Conservation (phyloP, 495 filamentous ascomycete genomes). For the Opeltia flavorubescens region DNA sequence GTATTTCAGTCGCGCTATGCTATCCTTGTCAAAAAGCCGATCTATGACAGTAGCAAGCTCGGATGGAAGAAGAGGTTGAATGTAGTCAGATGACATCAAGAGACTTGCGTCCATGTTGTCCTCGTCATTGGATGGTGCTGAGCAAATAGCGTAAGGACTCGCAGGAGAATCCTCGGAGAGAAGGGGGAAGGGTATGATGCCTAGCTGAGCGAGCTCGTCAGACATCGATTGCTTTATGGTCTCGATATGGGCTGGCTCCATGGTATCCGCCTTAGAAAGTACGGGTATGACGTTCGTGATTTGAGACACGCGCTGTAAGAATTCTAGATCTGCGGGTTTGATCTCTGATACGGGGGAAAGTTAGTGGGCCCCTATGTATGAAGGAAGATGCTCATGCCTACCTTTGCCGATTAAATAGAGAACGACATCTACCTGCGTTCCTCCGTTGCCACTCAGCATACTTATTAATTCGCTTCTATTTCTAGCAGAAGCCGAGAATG, state of each 20-base stretch:
- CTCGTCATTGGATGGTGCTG: constrained; percentile 55
- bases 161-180: constrained; percentile 20
- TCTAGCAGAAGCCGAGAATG: constrained; percentile 40
- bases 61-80: constrained; percentile 66
- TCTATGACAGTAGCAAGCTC: constrained; percentile 60
- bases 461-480: constrained; percentile 63
- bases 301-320: constrained; percentile 56
- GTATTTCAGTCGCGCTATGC: constrained; percentile 76
- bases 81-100: constrained; percentile 87
- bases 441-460: constrained; percentile 72
- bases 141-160: constrained; percentile 68
- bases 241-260: constrained; percentile 44
- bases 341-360: constrained; percentile 37
- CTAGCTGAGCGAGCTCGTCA: constrained; percentile 41
- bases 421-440: constrained; percentile 77
- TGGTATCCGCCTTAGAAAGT: constrained; percentile 61
- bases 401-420: constrained; percentile 64
- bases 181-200: constrained; percentile 59
- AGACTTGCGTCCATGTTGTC: constrained; percentile 92
- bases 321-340: constrained; percentile 59
- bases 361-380: not conserved
- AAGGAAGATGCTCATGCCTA: constrained; percentile 22
- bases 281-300: constrained; percentile 81
- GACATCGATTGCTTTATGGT: constrained; percentile 48
- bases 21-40: constrained; percentile 64